Evolutionary conservation across 73 alveolate species (phyloP).

Genomic region (Paramecium sexaurelia): DNA sequence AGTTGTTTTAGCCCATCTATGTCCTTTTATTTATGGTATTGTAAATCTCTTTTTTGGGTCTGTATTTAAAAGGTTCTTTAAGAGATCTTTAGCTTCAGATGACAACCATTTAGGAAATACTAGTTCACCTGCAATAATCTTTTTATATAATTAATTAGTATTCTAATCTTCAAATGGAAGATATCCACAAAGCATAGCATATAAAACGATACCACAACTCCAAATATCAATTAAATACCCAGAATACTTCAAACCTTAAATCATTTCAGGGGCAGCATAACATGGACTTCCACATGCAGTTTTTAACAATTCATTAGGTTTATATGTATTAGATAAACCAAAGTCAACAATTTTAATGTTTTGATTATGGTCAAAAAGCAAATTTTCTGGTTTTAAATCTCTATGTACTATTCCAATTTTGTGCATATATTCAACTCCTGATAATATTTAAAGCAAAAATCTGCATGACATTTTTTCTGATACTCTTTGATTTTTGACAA

Average conservation of each 20-base stretch:
- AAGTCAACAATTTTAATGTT: conserved; percentile 78
- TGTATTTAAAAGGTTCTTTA: conserved; percentile 84
- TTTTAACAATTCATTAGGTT: conserved; percentile 68
- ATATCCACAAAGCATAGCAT: conserved; percentile 97
- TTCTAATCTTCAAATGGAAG: conserved; percentile 97
- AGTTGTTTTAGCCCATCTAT: conserved; percentile 88
- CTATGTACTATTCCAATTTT: conserved; percentile 86
- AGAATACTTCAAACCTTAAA: conserved; percentile 89
- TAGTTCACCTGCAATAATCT: conserved; percentile 77
- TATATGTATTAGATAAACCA: conserved; percentile 61
- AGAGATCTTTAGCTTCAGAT: conserved; percentile 78
- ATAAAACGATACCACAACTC: conserved; percentile 97
- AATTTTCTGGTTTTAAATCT: conserved; percentile 98
- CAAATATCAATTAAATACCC: conserved; percentile 96
- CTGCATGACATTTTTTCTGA: conserved; percentile 83
- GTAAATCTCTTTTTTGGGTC: conserved; percentile 90
- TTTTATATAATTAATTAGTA: conserved; percentile 83
- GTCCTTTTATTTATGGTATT: conserved; percentile 89
- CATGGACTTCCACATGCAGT: conserved; percentile 99
- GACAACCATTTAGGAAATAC: conserved; percentile 71
- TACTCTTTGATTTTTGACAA: conserved; percentile 70
- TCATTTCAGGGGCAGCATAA: conserved; percentile 99
- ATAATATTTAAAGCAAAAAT: conserved; percentile 77
- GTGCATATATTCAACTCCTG: conserved; percentile 89
- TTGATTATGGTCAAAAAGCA: conserved; percentile 89